Percentiles rank a stretch among this genome's conserved stretches.
phyloP scores from a whole-genome alignment of 495 filamentous ascomycete species.

The Pseudotulostoma volvatum region DNA sequence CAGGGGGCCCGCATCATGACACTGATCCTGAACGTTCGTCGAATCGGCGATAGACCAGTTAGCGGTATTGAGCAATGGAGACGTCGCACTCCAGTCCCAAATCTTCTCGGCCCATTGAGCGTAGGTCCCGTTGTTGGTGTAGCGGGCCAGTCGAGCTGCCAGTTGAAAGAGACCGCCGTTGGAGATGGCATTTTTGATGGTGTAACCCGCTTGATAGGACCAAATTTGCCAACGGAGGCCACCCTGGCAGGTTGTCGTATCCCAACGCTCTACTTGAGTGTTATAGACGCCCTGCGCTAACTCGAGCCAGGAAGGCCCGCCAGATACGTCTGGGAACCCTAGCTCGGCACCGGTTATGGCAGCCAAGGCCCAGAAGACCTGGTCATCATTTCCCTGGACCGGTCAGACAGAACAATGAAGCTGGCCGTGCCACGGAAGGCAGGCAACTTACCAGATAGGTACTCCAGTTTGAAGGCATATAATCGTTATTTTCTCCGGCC shows the following conservation, averaged over 20 bases:
- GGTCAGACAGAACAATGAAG: neutral
- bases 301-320: slow-evolving; percentile 43
- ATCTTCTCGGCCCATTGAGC: slow-evolving; percentile 55
- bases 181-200: slow-evolving; percentile 65
- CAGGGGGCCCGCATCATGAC: slow-evolving; percentile 39
- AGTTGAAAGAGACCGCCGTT: slow-evolving; percentile 72
- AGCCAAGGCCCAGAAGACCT: slow-evolving; percentile 70
- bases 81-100: slow-evolving; percentile 48
- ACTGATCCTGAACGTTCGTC: slow-evolving; percentile 38
- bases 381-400: slow-evolving; percentile 54
- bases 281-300: slow-evolving; percentile 48
- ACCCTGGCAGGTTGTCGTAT: slow-evolving; percentile 48
- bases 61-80: slow-evolving; percentile 35
- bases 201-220: slow-evolving; percentile 63
- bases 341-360: slow-evolving; percentile 59
- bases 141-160: slow-evolving; percentile 53
- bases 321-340: slow-evolving; percentile 45
- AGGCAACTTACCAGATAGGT: slow-evolving; percentile 11
- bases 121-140: slow-evolving; percentile 64
- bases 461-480: slow-evolving; percentile 45
- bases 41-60: slow-evolving; percentile 51
- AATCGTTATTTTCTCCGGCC: slow-evolving; percentile 39
- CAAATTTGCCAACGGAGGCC: slow-evolving; percentile 80
- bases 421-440: neutral
- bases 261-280: slow-evolving; percentile 50